Base-by-base conservation (phyloP, 176 grass and related monocot genomes). In the Eremochloa ophiuroides region DNA sequence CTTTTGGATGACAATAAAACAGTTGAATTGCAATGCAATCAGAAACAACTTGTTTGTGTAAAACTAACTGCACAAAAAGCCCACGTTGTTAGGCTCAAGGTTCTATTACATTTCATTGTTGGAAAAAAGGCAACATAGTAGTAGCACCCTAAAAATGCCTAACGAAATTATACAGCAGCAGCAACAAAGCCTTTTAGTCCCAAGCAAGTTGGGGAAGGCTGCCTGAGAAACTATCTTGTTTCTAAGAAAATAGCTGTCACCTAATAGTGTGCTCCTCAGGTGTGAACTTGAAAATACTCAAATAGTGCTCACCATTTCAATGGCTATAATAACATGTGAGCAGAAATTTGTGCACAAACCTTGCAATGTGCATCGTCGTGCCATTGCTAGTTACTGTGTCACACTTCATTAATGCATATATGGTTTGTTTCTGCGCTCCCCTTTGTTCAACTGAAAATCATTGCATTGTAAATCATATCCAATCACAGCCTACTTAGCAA, bases 361-460 rank as follows among this genome's bases (percentile, higher is more conserved):
- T 14, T 79, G 51, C 77, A 81, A 71, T 30, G 18, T 30, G 40
- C 33, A 15, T 69, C 5, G 4, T 15, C 30, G 10, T 50, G 13
- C 61, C 1, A 0, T 37, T 37, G 11, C 12, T 51, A 50, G 20
- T 68, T 26, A 61, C 35, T 12, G 15, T 10, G 7, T 20, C 15
- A 2, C 78, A 55, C 47, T 55, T 10, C 31, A 68, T 55, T 53
- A 68, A 51, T 51, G 62, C 22, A 29, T 37, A 66, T 29, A 68
- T 55, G 14, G 20, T 31, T 31, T 43, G 5, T 46, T 40, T 35
- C 6, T 44, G 26, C 5, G 29, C 44, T 34, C 63, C 44, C 22
- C 60, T 31, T 59, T 65, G 58, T 41, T 69, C 30, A 75, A 60
- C 22, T 81, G 50, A 84, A 88, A 83, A 60, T 18, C 61, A 25